Evolutionary conservation across 2,329 filamentous ascomycete species (phyloP).

Genomic region (Penicillium olsonii): DNA sequence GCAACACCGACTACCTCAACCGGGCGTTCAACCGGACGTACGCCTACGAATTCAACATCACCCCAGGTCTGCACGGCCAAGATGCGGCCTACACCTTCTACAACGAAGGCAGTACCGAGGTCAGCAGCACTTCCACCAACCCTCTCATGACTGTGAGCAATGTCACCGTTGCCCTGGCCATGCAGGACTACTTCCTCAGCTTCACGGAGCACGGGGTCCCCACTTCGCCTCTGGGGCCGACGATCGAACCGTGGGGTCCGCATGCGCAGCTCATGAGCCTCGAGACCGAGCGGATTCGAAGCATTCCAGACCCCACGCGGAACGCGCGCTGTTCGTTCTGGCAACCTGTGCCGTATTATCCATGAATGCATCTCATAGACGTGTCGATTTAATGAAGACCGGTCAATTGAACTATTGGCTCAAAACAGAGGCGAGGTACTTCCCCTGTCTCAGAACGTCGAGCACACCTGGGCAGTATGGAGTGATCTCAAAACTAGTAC

Average conservation of each 20-base stretch:
- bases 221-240: slow-evolving; percentile 37
- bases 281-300: slow-evolving; percentile 43
- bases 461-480: too few species aligned
- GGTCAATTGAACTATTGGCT: too few species aligned
- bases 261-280: slow-evolving; percentile 49
- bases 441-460: not conserved
- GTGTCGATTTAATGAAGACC: not conserved
- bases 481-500: too few species aligned
- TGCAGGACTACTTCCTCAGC: slow-evolving; percentile 43
- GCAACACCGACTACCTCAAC: slow-evolving; percentile 57
- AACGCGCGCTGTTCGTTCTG: slow-evolving; percentile 56
- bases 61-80: slow-evolving; percentile 55
- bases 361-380: slow-evolving; percentile 10
- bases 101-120: slow-evolving; percentile 38
- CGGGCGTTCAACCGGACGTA: slow-evolving; percentile 55
- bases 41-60: slow-evolving; percentile 55
- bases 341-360: slow-evolving; percentile 52
- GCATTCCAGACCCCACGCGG: slow-evolving; percentile 48
- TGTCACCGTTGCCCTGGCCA: slow-evolving; percentile 32
- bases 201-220: slow-evolving; percentile 39
- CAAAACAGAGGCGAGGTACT: not conserved
- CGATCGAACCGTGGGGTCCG: slow-evolving; percentile 51
- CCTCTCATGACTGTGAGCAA: slow-evolving; percentile 20
- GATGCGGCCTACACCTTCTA: slow-evolving; percentile 58
- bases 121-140: slow-evolving; percentile 24